phyloP scores from a whole-genome alignment of 495 filamentous ascomycete genomes.

The Aspergillus bertholletiae region DNA sequence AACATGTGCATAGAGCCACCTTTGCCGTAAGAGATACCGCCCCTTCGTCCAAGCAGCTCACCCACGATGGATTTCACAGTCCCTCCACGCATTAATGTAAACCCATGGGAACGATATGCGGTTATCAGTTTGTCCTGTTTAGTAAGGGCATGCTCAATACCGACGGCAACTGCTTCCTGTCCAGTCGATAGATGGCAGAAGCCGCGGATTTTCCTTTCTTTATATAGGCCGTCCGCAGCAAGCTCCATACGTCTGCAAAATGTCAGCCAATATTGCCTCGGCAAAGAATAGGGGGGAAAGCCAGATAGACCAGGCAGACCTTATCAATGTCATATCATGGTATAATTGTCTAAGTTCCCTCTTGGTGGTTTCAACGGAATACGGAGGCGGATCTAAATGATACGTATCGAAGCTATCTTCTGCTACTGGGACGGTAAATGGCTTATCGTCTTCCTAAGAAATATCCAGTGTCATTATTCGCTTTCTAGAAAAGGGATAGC shows the following conservation, averaged over 20 bases:
- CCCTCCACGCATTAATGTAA: constrained; percentile 86
- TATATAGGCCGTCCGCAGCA: constrained; percentile 24
- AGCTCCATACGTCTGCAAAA: constrained; percentile 19
- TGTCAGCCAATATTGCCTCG: constrained; percentile 1
- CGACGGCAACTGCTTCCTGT: constrained; percentile 89
- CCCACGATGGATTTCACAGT: constrained; percentile 84
- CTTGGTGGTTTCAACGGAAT: constrained; percentile 23
- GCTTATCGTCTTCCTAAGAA: constrained; percentile 18
- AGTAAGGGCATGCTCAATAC: constrained; percentile 85
- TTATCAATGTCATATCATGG: constrained; percentile 18
- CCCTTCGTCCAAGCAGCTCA: constrained; percentile 81
- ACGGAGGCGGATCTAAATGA: constrained; percentile 23
- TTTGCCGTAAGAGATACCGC: constrained; percentile 90
- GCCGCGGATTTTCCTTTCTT: constrained; percentile 31
- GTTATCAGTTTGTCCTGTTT: constrained; percentile 87
- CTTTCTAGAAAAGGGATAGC: not conserved
- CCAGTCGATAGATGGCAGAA: constrained; percentile 31
- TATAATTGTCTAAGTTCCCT: constrained; percentile 24
- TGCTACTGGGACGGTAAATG: constrained; percentile 18
- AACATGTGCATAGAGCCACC: constrained; percentile 99
- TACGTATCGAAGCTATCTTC: constrained; percentile 26
- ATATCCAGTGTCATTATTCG: not conserved
- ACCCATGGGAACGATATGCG: constrained; percentile 91
- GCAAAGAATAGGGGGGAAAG: not conserved
- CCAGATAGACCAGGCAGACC: not conserved